Conservation (phyloP, 2,329 filamentous ascomycete genomes). For the Hymenoscyphus fructigenus region DNA sequence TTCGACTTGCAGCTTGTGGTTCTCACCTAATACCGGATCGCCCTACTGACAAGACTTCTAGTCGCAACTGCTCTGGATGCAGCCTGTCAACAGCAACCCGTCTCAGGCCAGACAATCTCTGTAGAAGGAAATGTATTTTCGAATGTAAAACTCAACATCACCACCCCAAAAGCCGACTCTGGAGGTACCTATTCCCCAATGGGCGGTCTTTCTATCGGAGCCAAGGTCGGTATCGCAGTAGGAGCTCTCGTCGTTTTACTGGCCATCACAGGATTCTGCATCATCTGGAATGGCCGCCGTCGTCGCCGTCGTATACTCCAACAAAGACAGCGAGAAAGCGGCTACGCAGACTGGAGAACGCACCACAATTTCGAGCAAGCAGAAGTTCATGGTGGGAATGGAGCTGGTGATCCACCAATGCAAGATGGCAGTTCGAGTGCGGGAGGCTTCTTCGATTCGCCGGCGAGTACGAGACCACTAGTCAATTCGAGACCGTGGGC, state of each 20-base stretch:
- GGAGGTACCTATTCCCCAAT: conserved; percentile 9
- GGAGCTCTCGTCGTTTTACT: conserved; percentile 51
- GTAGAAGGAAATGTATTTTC: conserved; percentile 55
- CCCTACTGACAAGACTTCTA: conserved; percentile 33
- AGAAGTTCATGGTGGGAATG: conserved; percentile 30
- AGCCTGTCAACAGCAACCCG: conserved; percentile 54
- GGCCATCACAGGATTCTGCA: conserved; percentile 47
- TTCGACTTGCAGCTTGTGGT: neutral
- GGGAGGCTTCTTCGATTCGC: conserved; percentile 47
- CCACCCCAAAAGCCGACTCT: conserved; percentile 45
- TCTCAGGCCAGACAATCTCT: conserved; percentile 47
- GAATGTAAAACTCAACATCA: conserved; percentile 47
- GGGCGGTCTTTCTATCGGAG: conserved; percentile 51
- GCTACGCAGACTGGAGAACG: conserved; percentile 28
- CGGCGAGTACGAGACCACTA: conserved; percentile 53
- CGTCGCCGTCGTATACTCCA: conserved; percentile 53
- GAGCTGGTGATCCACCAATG: conserved; percentile 1
- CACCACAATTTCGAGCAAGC: conserved; percentile 17
- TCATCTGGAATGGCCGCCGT: conserved; percentile 58
- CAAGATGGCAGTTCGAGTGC: conserved; percentile 35
- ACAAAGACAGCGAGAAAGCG: conserved; percentile 33
- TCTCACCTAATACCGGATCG: neutral
- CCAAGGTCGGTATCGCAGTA: conserved; percentile 58
- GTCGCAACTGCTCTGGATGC: conserved; percentile 53
- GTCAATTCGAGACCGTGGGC: conserved; percentile 46